Evolutionary conservation across 306 rosid species (phyloP).

Genomic region (Dryas alaskensis): DNA sequence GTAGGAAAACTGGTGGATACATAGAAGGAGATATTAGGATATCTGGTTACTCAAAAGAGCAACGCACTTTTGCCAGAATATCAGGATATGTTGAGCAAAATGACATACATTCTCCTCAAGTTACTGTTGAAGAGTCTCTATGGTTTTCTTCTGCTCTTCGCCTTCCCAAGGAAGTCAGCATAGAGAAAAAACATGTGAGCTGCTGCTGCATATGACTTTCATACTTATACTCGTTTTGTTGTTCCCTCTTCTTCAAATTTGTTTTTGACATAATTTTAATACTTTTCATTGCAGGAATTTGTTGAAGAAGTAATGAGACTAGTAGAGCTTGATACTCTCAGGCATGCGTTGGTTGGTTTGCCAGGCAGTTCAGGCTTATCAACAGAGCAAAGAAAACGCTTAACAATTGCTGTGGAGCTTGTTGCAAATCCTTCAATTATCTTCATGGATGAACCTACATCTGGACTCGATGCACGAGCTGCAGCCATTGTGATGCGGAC

Average conservation of each 20-base stretch:
- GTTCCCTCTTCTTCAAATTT: background rate
- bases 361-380: slow-evolving; percentile 87
- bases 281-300: slow-evolving; percentile 59
- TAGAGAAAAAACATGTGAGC: slow-evolving; percentile 57
- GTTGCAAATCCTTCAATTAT: slow-evolving; percentile 94
- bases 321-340: slow-evolving; percentile 77
- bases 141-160: slow-evolving; percentile 84
- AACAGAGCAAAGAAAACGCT: slow-evolving; percentile 85
- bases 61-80: slow-evolving; percentile 75
- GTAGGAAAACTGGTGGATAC: slow-evolving; percentile 92
- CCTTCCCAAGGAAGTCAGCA: slow-evolving; percentile 69
- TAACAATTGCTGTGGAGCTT: slow-evolving; percentile 89
- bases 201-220: slow-evolving; percentile 15
- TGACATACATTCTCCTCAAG: slow-evolving; percentile 96
- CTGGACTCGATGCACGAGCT: slow-evolving; percentile 94
- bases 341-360: slow-evolving; percentile 77
- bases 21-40: slow-evolving; percentile 77
- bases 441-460: slow-evolving; percentile 94
- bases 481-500: slow-evolving; percentile 92
- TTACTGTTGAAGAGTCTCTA: slow-evolving; percentile 80
- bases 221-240: slow-evolving; percentile 4
- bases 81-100: slow-evolving; percentile 92
- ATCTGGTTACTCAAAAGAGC: slow-evolving; percentile 83
- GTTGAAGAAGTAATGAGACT: slow-evolving; percentile 80
- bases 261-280: slow-evolving; percentile 11